Evolutionary conservation across 192 early-diverging fungal species (phyloP).

Genomic region (Cetraspora pellucida): DNA sequence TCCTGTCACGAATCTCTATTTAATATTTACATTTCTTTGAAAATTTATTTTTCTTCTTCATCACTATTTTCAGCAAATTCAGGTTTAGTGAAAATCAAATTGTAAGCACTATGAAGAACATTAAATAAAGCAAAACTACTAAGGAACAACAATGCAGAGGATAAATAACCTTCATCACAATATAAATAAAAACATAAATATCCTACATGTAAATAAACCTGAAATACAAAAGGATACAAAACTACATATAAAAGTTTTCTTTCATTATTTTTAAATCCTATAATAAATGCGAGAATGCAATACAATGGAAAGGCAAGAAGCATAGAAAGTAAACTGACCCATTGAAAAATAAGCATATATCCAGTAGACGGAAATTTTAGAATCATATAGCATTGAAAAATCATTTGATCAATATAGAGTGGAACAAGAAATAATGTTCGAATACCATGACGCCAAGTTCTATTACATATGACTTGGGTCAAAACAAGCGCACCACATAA

Average conservation of each 20-base stretch:
- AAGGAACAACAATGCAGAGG: background rate
- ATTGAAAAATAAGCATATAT: slow-evolving; percentile 17
- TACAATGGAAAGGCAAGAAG: background rate
- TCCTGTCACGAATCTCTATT: too few relatives aligned
- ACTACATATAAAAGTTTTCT: background rate
- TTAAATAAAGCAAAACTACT: slow-evolving; percentile 22
- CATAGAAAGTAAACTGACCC: slow-evolving; percentile 9
- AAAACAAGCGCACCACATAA: slow-evolving; percentile 6
- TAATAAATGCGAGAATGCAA: background rate
- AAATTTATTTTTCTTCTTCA: too few relatives aligned
- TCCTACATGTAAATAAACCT: slow-evolving; percentile 15
- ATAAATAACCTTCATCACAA: slow-evolving; percentile 23
- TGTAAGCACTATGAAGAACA: slow-evolving; percentile 3
- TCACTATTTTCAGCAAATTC: background rate
- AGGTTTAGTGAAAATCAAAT: background rate
- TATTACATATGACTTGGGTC: slow-evolving; percentile 5
- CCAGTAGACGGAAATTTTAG: background rate
- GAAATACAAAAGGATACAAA: slow-evolving; percentile 15
- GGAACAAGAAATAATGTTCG: background rate
- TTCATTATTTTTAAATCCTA: background rate
- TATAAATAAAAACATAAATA: slow-evolving; percentile 21
- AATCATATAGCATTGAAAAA: slow-evolving; percentile 9
- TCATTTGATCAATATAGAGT: slow-evolving; percentile 7
- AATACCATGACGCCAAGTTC: background rate
- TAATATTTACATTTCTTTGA: too few relatives aligned